phyloP scores from a whole-genome alignment of 2,329 filamentous ascomycete species.

The Penicillium carneum region DNA sequence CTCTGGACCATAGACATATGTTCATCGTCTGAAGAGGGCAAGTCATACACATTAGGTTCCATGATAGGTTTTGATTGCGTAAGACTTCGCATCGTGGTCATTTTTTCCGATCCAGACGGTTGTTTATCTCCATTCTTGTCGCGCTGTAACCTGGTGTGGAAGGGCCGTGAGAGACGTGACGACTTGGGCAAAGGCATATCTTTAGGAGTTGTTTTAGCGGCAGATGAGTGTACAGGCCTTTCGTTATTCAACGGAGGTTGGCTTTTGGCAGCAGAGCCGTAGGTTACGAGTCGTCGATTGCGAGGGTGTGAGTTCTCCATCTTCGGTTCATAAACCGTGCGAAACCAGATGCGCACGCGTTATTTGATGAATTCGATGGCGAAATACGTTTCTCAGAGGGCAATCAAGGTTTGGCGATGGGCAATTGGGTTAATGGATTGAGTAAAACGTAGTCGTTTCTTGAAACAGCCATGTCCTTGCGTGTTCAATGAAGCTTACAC shows the following conservation, averaged over 20 bases:
- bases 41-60: slow-evolving; percentile 36
- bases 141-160: background rate
- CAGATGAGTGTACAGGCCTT: background rate
- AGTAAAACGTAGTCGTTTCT: slow-evolving; percentile 1
- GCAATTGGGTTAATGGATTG: slow-evolving; percentile 5
- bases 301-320: slow-evolving; percentile 31
- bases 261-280: slow-evolving; percentile 43
- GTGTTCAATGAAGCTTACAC: slow-evolving; percentile 11
- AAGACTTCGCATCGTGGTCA: background rate
- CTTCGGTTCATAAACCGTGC: slow-evolving; percentile 9
- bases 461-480: slow-evolving; percentile 11
- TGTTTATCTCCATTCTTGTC: slow-evolving; percentile 16
- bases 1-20: slow-evolving; percentile 21
- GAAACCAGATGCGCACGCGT: background rate
- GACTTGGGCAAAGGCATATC: background rate
- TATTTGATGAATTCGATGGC: background rate
- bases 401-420: background rate
- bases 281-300: slow-evolving; percentile 48
- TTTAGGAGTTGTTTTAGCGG: slow-evolving; percentile 3
- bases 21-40: slow-evolving; percentile 42
- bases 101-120: slow-evolving; percentile 5
- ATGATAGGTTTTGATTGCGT: slow-evolving; percentile 7
- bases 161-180: slow-evolving; percentile 7
- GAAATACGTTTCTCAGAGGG: too few relatives aligned
- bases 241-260: slow-evolving; percentile 17